Conservation (phyloP, 2,329 filamentous ascomycete species). For the Calonectria pseudoturangicola region DNA sequence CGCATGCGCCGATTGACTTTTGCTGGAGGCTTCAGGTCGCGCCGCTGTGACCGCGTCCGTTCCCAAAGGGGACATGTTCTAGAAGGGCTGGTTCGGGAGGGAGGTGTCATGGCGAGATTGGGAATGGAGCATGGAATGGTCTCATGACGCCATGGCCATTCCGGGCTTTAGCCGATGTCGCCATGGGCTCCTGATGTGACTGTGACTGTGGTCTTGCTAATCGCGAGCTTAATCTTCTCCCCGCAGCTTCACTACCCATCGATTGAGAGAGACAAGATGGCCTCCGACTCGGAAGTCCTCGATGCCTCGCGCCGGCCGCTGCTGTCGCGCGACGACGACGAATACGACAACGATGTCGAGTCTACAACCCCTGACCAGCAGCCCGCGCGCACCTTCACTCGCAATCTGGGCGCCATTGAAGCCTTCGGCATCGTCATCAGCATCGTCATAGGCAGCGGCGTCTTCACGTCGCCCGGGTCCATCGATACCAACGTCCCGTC, state of each 20-base stretch:
- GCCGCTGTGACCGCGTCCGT: not conserved
- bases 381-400: constrained; percentile 58
- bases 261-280: constrained; percentile 33
- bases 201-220: not conserved
- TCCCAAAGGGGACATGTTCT: constrained; percentile 11
- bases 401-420: constrained; percentile 68
- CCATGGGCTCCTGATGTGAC: constrained; percentile 32
- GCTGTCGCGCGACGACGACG: constrained; percentile 33
- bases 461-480: constrained; percentile 78
- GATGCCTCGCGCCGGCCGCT: constrained; percentile 43
- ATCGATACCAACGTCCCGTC: constrained; percentile 79
- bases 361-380: not conserved
- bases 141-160: constrained; percentile 34
- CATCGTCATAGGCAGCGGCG: constrained; percentile 78
- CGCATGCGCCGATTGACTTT: not conserved
- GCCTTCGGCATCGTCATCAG: constrained; percentile 77
- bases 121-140: constrained; percentile 10
- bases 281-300: constrained; percentile 37
- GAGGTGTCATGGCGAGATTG: constrained; percentile 16
- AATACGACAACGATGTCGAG: constrained; percentile 21
- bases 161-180: constrained; percentile 51
- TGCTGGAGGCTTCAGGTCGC: constrained; percentile 12
- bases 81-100: not conserved
- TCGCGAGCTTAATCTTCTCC: not conserved
- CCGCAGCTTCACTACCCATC: not conserved